These are phyloP conservation scores for Pseudozyma flocculosa DNA, from an alignment of 1,284 basidiomycete genomes.

Conservation along the genomic window DNA sequence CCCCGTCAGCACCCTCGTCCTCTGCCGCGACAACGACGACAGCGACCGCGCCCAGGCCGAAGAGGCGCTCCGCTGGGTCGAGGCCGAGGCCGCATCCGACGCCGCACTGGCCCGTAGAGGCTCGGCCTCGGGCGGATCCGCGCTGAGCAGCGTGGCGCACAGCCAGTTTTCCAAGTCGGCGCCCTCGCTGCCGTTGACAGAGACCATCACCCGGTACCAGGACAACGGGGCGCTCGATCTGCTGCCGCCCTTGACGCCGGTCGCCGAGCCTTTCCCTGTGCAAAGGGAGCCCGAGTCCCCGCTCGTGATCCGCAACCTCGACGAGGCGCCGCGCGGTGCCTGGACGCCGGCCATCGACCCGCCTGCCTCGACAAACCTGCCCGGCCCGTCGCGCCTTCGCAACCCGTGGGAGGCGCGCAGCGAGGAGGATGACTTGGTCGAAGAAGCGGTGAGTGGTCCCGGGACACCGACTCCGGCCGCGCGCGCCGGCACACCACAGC, in stretches of 20 bases:
- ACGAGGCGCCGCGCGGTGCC: conserved; percentile 34
- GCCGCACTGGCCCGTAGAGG: conserved; percentile 6
- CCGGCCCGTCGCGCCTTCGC: conserved; percentile 6
- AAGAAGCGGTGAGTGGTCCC: conserved; percentile 11
- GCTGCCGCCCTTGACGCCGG: conserved; percentile 9
- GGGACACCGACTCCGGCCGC: neutral
- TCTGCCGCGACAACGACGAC: conserved; percentile 1
- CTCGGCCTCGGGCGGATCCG: conserved; percentile 24
- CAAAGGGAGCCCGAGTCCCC: conserved; percentile 3
- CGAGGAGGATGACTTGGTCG: conserved; percentile 28
- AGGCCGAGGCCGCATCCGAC: conserved; percentile 8
- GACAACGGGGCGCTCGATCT: conserved; percentile 28
- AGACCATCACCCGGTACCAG: conserved; percentile 20
- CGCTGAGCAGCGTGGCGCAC: conserved; percentile 15
- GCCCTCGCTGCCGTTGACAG: conserved; percentile 16
- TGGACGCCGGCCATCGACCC: conserved; percentile 26
- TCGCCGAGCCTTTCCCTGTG: neutral
- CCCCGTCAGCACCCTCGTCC: conserved; percentile 23
- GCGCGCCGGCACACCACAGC: too few relatives aligned
- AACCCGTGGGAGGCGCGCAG: conserved; percentile 24
- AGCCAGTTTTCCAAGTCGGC: conserved; percentile 18
- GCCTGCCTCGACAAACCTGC: conserved; percentile 12
- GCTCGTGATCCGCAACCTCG: conserved; percentile 37
- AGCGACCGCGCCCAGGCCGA: neutral
- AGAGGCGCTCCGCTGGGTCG: neutral